Evolutionary conservation across 495 filamentous ascomycete species (phyloP), one percentile per base, ranked within the genome.

Genomic region (Annulohypoxylon bovei): DNA sequence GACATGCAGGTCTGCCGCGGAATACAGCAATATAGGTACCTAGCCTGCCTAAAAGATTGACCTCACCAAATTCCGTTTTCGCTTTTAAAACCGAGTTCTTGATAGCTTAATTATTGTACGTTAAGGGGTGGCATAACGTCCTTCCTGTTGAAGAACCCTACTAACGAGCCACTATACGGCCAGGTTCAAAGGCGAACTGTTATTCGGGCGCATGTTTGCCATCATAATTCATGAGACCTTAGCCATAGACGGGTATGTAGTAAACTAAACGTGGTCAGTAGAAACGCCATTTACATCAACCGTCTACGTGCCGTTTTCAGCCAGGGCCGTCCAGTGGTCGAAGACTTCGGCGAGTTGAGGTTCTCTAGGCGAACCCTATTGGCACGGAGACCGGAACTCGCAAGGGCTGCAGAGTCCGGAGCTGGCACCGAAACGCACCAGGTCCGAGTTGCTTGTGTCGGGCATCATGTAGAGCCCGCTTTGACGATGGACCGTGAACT

Each of bases 321-420:
- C 46, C 22, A 62, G 22, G 12, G 46, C 8, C 8, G 46, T 39
- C 59, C 46, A 52, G 20, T 52, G 32, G 18, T 18, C 37, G 25
- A 62, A 23, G 16, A 42, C 33, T 33, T 62, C 59, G 12, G 32
- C 20, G 28, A 53, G 23, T 37, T 18, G 20, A 40, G 59, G 33
- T 16, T 52, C 46, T 18, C 47, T 20, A 22, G 46, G 33, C 14
- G 33, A 32, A 14, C 22, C 46, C 46, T 46, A 62, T 16, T 18
- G 30, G 14, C 33, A 37, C 20, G 30, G 30, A 39, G 27, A 28
- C 16, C 35, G 27, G 20, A 56, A 65, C 8, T 65, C 50, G 20
- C 62, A 65, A 20, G 50, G 50, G 49, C n/a, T 56, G 4, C 32
- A 28, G 7, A 44, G 52, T 16, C 62, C 62, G 1, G 62, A 65